Evolutionary conservation across 2,329 filamentous ascomycete genomes (phyloP), one percentile per base, ranked within the genome.

Genomic region (Cercospora sp.): DNA sequence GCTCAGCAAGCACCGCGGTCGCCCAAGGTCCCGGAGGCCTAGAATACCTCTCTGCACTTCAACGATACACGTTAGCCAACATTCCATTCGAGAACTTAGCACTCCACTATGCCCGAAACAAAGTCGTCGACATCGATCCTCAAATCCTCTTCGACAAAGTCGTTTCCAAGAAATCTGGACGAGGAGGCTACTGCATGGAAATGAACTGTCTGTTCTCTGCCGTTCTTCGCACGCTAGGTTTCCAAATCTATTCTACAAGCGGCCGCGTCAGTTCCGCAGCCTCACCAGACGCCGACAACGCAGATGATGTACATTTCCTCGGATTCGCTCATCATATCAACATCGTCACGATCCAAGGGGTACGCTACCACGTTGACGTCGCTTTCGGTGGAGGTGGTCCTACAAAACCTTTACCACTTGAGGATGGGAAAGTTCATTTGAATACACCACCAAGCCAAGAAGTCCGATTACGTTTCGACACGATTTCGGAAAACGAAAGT

Each of bases 321-420:
- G 72, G 70, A n/a, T 80, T 78, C 73, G 73, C 73, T 20, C 82
- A 83, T 68, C 80, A 81, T 76, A 71, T 82, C 45, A 82, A 82
- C 64, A 74, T 84, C 20, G 77, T 84, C n/a, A 80, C 74, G 1
- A 70, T 91, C 36, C 75, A 81, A 23, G 78, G 81, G 5, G 80
- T 80, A 45, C 79, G 82, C 63, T 89, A 85, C 77, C 79, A 86
- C 74, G 78, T 88, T 9, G 90, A 91, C 74, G 87, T 89, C 16
- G 87, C 84, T 2, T 91, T 91, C 73, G 89, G 89, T 57, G 86
- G 85, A 16, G 86, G 89, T 71, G 85, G 87, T 9, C 82, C 88
- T 2, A 89, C 85, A 1, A 78, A 79, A 16, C 88, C 89, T 3
- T 77, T 91, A 55, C 83, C 82, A 0, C 78, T 91, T 0, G 75